phyloP scores from a whole-genome alignment of 2,329 filamentous ascomycete species.

The Fusarium udum region DNA sequence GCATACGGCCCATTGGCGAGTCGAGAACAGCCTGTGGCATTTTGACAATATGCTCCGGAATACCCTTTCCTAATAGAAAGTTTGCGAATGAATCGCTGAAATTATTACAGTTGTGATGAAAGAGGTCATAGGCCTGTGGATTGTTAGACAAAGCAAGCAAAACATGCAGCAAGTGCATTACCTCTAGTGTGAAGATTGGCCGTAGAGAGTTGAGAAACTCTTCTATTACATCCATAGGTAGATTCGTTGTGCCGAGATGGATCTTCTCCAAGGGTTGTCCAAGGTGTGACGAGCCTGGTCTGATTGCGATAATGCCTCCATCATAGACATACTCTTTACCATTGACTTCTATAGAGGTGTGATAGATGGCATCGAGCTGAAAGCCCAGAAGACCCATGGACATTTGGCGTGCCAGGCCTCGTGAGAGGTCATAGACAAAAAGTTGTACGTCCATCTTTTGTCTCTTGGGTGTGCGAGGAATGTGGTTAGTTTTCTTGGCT shows the following conservation, averaged over 20 bases:
- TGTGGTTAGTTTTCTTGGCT: not conserved
- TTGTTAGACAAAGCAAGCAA: not conserved
- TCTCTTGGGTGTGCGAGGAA: not conserved
- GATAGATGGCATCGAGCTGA: slow-evolving; percentile 90
- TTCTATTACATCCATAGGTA: slow-evolving; percentile 82
- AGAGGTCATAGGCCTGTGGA: slow-evolving; percentile 82
- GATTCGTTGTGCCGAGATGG: slow-evolving; percentile 76
- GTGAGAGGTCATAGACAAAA: slow-evolving; percentile 81
- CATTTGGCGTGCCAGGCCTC: slow-evolving; percentile 65
- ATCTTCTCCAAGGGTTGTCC: slow-evolving; percentile 83
- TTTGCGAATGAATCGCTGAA: slow-evolving; percentile 93
- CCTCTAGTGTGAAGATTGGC: slow-evolving; percentile 82
- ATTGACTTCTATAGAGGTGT: slow-evolving; percentile 87
- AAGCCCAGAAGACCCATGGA: slow-evolving; percentile 63
- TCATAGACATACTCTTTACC: slow-evolving; percentile 93
- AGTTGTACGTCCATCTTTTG: slow-evolving; percentile 76
- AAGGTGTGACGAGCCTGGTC: slow-evolving; percentile 85
- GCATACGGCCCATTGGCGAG: slow-evolving; percentile 88
- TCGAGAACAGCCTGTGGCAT: slow-evolving; percentile 86
- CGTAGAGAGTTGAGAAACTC: slow-evolving; percentile 89
- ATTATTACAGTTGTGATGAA: slow-evolving; percentile 95
- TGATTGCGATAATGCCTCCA: slow-evolving; percentile 82
- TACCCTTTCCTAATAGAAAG: slow-evolving; percentile 88
- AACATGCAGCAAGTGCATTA: slow-evolving; percentile 44
- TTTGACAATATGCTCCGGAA: slow-evolving; percentile 85